These are phyloP conservation scores for Aspergillus cristatus DNA, from an alignment of 495 filamentous ascomycete species.

Conservation along the genomic window DNA sequence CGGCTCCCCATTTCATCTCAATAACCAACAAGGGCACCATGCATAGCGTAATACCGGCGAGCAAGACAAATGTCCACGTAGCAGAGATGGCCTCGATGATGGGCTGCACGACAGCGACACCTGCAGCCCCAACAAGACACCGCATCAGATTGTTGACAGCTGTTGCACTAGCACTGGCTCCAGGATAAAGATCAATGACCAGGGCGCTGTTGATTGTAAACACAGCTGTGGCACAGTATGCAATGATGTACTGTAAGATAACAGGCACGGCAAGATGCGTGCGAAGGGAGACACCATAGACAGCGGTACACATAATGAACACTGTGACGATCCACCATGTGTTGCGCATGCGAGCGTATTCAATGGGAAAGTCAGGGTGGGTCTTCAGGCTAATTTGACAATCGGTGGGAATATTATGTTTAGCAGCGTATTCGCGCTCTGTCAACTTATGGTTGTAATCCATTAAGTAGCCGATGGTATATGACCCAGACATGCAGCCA, in stretches of 20 bases:
- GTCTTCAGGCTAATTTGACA: slow-evolving; percentile 31
- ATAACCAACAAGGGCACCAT: slow-evolving; percentile 27
- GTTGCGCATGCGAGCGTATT: slow-evolving; percentile 37
- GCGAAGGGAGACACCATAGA: slow-evolving; percentile 18
- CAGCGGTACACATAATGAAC: slow-evolving; percentile 24
- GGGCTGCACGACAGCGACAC: slow-evolving; percentile 51
- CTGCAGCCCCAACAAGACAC: slow-evolving; percentile 58
- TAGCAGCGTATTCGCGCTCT: slow-evolving; percentile 29
- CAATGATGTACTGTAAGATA: slow-evolving; percentile 47
- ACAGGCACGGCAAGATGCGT: slow-evolving; percentile 44
- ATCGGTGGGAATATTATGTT: slow-evolving; percentile 29
- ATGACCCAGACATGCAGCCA: slow-evolving; percentile 29
- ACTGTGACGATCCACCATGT: slow-evolving; percentile 32
- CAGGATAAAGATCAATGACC: slow-evolving; percentile 58
- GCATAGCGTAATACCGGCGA: slow-evolving; percentile 37
- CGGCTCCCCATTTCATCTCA: slow-evolving; percentile 36
- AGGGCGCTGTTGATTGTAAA: slow-evolving; percentile 52
- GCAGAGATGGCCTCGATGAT: slow-evolving; percentile 52
- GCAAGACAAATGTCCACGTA: slow-evolving; percentile 53
- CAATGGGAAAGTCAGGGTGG: slow-evolving; percentile 42
- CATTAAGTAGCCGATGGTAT: slow-evolving; percentile 31
- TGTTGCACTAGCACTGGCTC: slow-evolving; percentile 53
- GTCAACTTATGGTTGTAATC: slow-evolving; percentile 28
- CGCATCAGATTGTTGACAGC: slow-evolving; percentile 65
- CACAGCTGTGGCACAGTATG: slow-evolving; percentile 29